Percentiles rank a stretch among this genome's conserved stretches.
Conservation (phyloP, 2,329 filamentous ascomycete species). For the Cordyceps militaris region DNA sequence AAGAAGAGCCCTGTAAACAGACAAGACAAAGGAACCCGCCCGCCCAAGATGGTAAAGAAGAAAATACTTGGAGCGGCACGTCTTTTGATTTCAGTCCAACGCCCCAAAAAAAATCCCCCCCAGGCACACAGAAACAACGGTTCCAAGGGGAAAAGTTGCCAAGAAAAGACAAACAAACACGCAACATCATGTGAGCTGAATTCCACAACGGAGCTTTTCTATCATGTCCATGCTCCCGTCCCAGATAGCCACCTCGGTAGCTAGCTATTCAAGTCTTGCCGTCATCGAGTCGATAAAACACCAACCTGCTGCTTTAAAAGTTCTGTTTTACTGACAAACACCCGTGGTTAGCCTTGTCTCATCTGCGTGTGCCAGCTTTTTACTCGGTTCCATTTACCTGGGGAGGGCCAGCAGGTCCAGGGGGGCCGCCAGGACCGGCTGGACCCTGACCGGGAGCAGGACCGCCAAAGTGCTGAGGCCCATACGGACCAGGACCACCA, state of each 20-base stretch:
- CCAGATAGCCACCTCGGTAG: background rate
- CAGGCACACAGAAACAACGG: constrained; percentile 18
- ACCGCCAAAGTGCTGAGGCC: constrained; percentile 41
- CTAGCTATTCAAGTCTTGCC: constrained; percentile 4
- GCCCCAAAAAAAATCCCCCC: constrained; percentile 18
- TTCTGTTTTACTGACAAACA: constrained; percentile 7
- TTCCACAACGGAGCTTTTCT: constrained; percentile 5
- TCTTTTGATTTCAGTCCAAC: constrained; percentile 21
- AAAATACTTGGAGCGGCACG: constrained; percentile 15
- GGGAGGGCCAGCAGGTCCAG: constrained; percentile 31
- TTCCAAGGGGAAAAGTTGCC: constrained; percentile 14
- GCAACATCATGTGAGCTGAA: constrained; percentile 16
- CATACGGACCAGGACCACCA: constrained; percentile 37
- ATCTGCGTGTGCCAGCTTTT: constrained; percentile 9
- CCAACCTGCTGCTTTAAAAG: constrained; percentile 3
- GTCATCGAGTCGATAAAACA: constrained; percentile 5
- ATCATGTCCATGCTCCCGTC: background rate
- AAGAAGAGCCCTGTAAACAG: constrained; percentile 3
- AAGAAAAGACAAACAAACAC: constrained; percentile 20
- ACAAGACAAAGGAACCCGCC: constrained; percentile 3
- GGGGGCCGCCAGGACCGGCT: constrained; percentile 31
- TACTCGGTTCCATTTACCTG: constrained; percentile 26
- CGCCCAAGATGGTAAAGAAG: constrained; percentile 11
- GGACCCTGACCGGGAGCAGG: constrained; percentile 36
- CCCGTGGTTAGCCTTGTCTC: constrained; percentile 5